A percentile compares a stretch with the other conserved stretches of the same genome.
phyloP scores from a whole-genome alignment of 148 eudicot species.

The Silene conica region DNA sequence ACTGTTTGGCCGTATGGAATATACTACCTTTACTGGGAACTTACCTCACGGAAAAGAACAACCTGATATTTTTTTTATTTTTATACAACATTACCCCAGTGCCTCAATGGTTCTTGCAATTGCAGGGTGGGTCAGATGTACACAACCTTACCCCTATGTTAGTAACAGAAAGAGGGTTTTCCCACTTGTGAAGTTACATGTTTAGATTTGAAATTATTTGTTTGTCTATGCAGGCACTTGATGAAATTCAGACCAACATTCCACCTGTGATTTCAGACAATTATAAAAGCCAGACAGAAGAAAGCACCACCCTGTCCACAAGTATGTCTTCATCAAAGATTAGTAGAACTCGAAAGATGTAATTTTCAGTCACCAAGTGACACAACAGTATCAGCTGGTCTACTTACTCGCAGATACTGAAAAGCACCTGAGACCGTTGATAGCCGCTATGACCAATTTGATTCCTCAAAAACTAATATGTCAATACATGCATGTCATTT shows the following conservation, averaged over 20 bases:
- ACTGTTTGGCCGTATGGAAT: too few species aligned
- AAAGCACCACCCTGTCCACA: conserved; percentile 1
- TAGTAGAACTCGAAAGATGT: conserved; percentile 1
- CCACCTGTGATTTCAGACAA: not conserved
- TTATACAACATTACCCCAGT: too few species aligned
- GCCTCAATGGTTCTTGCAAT: too few species aligned
- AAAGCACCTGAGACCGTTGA: not conserved
- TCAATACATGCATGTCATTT: not conserved
- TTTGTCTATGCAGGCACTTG: conserved; percentile 18
- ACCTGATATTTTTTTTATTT: not conserved
- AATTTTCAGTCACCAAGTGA: not conserved
- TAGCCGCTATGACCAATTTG: not conserved
- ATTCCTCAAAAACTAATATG: not conserved
- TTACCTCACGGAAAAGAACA: not conserved
- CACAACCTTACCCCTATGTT: too few species aligned
- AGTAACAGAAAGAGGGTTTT: too few species aligned
- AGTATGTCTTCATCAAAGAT: conserved; percentile 5
- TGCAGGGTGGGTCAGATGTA: too few species aligned
- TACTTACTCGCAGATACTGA: not conserved
- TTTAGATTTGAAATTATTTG: not conserved
- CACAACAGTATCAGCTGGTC: not conserved
- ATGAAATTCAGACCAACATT: conserved; percentile 16
- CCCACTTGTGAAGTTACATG: too few species aligned
- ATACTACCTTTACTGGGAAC: not conserved
- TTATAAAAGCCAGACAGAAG: conserved; percentile 2